Evolutionary conservation across 495 filamentous ascomycete species (phyloP).

Genomic region (Massariosphaeria phaeospora): DNA sequence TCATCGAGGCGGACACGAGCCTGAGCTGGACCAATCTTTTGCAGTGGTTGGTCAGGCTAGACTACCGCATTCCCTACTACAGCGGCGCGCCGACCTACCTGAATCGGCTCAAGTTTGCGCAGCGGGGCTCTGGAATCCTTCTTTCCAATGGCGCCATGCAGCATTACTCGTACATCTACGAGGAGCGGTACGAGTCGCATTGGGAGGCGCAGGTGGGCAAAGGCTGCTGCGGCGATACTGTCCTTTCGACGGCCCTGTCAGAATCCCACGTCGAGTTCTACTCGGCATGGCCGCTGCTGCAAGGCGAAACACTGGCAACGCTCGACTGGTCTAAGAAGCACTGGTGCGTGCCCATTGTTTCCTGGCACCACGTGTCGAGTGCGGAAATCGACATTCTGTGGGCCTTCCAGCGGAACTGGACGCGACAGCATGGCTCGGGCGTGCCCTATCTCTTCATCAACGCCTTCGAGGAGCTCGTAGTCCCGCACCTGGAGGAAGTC

Average conservation of each 20-base stretch:
- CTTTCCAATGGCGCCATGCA: conserved; percentile 55
- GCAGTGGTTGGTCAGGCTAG: conserved; percentile 51
- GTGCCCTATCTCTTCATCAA: conserved; percentile 33
- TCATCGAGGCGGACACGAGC: conserved; percentile 67
- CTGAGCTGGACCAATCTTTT: conserved; percentile 59
- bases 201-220: conserved; percentile 52
- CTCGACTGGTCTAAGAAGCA: conserved; percentile 49
- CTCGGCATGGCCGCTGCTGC: conserved; percentile 52
- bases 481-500: conserved; percentile 26
- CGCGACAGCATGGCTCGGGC: conserved; percentile 32
- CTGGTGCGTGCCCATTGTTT: conserved; percentile 58
- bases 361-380: conserved; percentile 54
- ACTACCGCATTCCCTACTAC: conserved; percentile 51
- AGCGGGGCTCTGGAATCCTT: conserved; percentile 65
- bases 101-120: conserved; percentile 54
- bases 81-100: conserved; percentile 56
- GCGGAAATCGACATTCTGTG: conserved; percentile 46
- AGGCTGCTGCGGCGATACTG: conserved; percentile 66
- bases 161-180: conserved; percentile 44
- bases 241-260: conserved; percentile 55
- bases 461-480: conserved; percentile 36
- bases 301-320: conserved; percentile 50
- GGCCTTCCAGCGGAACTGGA: conserved; percentile 43
- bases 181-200: conserved; percentile 30
- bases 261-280: conserved; percentile 51